A percentile compares a stretch with the other conserved stretches of the same genome.
Evolutionary conservation across 2,329 filamentous ascomycete species (phyloP).

Genomic region (Coniochaeta sp.): DNA sequence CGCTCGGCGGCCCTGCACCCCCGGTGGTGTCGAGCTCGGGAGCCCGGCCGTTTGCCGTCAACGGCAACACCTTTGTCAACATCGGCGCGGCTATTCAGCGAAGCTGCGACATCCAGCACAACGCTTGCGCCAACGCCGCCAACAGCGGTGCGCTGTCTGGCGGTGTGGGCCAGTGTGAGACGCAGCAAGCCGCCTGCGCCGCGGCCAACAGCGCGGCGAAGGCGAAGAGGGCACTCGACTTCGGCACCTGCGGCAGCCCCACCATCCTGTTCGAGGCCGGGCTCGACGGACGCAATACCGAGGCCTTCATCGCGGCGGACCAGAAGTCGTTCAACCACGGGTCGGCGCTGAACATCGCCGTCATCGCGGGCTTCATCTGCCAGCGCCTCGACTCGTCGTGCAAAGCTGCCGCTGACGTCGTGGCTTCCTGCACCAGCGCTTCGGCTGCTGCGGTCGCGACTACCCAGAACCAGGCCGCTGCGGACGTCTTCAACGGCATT

Average conservation of each 20-base stretch:
- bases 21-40: slow-evolving; percentile 24
- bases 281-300: slow-evolving; percentile 33
- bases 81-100: slow-evolving; percentile 30
- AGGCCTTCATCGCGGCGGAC: slow-evolving; percentile 33
- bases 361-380: slow-evolving; percentile 42
- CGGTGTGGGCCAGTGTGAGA: slow-evolving; percentile 25
- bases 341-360: slow-evolving; percentile 34
- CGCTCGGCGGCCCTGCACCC: slow-evolving; percentile 30
- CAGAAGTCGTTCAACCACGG: slow-evolving; percentile 35
- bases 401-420: slow-evolving; percentile 20
- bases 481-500: slow-evolving; percentile 24
- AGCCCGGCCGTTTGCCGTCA: slow-evolving; percentile 25
- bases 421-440: slow-evolving; percentile 17
- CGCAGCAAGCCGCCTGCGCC: slow-evolving; percentile 24
- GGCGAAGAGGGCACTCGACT: slow-evolving; percentile 14
- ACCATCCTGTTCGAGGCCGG: slow-evolving; percentile 33
- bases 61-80: slow-evolving; percentile 31
- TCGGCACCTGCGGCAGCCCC: slow-evolving; percentile 32
- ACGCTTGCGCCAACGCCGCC: slow-evolving; percentile 32
- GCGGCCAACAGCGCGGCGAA: slow-evolving; percentile 7
- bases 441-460: slow-evolving; percentile 17
- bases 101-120: slow-evolving; percentile 37
- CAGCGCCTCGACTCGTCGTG: slow-evolving; percentile 26
- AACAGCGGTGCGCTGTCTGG: slow-evolving; percentile 24
- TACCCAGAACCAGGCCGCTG: slow-evolving; percentile 21